Evolutionary conservation across 768 basidiomycete genomes (phyloP).

Genomic region (Lactarius sanguifluus): DNA sequence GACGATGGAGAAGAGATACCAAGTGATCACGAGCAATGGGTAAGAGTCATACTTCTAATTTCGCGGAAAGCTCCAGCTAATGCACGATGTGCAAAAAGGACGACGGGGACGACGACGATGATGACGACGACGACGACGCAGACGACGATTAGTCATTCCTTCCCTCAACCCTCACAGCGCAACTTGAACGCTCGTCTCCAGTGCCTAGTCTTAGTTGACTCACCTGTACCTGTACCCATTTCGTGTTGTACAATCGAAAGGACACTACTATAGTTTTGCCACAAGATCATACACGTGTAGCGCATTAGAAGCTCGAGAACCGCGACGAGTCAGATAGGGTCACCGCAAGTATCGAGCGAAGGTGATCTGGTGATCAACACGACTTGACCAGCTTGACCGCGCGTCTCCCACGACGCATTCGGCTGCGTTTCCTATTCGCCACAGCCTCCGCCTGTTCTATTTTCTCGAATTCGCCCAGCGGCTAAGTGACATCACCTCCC

Average conservation of each 20-base stretch:
- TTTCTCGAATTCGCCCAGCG: not conserved
- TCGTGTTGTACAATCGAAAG: not conserved
- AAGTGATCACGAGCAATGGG: conserved; percentile 11
- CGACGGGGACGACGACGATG: not conserved
- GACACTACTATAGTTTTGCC: not conserved
- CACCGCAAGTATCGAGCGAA: too few species aligned
- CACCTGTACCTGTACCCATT: not conserved
- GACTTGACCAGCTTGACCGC: not conserved
- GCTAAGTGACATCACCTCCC: not conserved
- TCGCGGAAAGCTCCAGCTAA: not conserved
- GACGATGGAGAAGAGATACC: conserved; percentile 16
- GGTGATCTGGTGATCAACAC: not conserved
- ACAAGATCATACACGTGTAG: not conserved
- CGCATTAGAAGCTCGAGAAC: not conserved
- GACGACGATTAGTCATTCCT: not conserved
- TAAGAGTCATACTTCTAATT: not conserved
- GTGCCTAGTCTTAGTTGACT: not conserved
- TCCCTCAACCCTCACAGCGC: not conserved
- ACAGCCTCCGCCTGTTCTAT: not conserved
- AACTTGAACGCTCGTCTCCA: not conserved
- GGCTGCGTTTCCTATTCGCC: not conserved
- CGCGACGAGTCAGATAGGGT: not conserved
- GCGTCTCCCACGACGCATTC: not conserved
- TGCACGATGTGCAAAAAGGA: not conserved
- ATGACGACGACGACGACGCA: not conserved